Conservation (phyloP, 148 eudicot genomes). For the Fagopyrum tataricum region DNA sequence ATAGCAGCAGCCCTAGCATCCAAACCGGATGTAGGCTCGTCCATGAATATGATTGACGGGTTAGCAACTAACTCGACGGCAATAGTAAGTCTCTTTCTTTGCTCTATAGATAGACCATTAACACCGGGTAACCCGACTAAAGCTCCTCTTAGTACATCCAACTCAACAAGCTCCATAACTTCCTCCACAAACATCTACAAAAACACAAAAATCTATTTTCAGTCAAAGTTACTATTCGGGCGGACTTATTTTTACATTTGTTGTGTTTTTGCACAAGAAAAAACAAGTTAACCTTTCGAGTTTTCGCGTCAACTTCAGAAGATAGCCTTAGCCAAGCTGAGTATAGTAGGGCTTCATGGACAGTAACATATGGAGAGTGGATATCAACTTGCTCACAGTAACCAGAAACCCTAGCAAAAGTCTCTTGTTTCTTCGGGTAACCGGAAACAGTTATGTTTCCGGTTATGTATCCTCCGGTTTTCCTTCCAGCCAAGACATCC, state of each 20-base stretch:
- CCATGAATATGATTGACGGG: constrained; percentile 66
- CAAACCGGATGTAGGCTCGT: constrained; percentile 69
- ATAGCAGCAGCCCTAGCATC: constrained; percentile 78
- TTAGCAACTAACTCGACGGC: constrained; percentile 72
- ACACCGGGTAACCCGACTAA: constrained; percentile 52
- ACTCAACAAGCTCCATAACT: constrained; percentile 53
- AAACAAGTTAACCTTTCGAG: constrained; percentile 36
- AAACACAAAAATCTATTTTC: not conserved
- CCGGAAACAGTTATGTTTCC: constrained; percentile 69
- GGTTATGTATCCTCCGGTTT: constrained; percentile 75
- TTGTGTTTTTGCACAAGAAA: too few relatives aligned
- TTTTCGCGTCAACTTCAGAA: constrained; percentile 41
- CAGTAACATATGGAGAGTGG: constrained; percentile 79
- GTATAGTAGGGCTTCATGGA: constrained; percentile 60
- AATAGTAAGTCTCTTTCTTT: constrained; percentile 59
- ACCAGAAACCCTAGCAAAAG: constrained; percentile 77
- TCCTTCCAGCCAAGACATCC: constrained; percentile 88
- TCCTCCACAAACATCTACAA: constrained; percentile 50
- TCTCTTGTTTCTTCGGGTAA: constrained; percentile 65
- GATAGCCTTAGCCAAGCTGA: constrained; percentile 81
- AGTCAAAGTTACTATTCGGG: too few relatives aligned
- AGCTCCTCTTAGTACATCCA: constrained; percentile 26
- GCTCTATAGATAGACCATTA: constrained; percentile 58
- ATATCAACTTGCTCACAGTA: constrained; percentile 83
- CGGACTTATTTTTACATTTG: too few relatives aligned